Percentiles rank a stretch among this genome's conserved stretches.
phyloP scores from a whole-genome alignment of 345 rosid genomes.

The Reutealis trisperma region DNA sequence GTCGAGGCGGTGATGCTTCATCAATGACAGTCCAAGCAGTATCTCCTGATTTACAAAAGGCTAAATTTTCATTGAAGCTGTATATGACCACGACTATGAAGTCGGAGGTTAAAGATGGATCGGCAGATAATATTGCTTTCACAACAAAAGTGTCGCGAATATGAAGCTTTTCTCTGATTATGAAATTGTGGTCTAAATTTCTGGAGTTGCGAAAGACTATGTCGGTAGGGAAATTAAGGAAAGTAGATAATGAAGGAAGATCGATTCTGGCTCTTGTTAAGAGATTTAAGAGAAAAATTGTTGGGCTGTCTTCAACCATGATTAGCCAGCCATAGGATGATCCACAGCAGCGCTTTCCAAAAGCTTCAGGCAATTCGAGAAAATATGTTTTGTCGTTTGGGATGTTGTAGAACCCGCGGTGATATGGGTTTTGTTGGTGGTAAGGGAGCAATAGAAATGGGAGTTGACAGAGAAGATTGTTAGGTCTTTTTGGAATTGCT shows the following conservation, averaged over 20 bases:
- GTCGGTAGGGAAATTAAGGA: conserved; percentile 9
- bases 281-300: conserved; percentile 14
- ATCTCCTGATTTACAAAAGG: conserved; percentile 6
- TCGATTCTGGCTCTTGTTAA: conserved; percentile 5
- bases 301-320: conserved; percentile 10
- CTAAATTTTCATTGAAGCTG: conserved; percentile 9
- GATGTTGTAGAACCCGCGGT: conserved; percentile 6
- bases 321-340: conserved; percentile 22
- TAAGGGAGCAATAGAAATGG: conserved; percentile 18
- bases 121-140: conserved; percentile 11
- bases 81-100: conserved; percentile 4
- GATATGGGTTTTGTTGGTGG: not conserved
- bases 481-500: not conserved
- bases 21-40: not conserved
- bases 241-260: conserved; percentile 11
- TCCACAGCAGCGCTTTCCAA: conserved; percentile 18
- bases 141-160: conserved; percentile 13
- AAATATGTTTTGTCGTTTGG: not conserved
- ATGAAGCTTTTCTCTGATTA: conserved; percentile 15
- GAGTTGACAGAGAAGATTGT: not conserved
- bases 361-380: conserved; percentile 4
- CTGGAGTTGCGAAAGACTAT: conserved; percentile 1
- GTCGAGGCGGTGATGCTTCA: not conserved
- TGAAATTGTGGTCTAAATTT: not conserved
- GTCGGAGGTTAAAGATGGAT: not conserved